Base-by-base conservation (phyloP, 768 basidiomycete species). In the Galerina marginata region DNA sequence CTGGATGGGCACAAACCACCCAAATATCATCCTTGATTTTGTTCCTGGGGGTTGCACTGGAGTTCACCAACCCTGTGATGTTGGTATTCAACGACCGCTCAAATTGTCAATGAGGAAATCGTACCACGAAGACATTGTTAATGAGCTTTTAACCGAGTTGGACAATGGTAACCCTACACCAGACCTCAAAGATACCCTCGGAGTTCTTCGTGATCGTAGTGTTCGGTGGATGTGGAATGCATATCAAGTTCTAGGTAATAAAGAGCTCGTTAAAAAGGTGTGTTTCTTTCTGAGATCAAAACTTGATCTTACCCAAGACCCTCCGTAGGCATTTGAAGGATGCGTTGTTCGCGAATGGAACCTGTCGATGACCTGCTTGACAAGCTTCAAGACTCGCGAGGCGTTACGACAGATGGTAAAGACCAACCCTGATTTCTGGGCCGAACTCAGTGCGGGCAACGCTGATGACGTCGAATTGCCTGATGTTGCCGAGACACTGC, bases 11-110 rank as follows among this genome's bases (percentile, higher is more conserved):
- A 45, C 51, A 10, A 65, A 62, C 0, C 73, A 77, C 48, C 71
- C 73, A 9, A 68, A 54, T 12, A 74, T 77, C 44, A 70, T 74
- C 33, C 3, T 78, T 2, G 23, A 52, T 4, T 78, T 63, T 50
- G 63, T 78, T 39, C 77, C 75, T 0, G 77, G 67, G 15, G 67
- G 71, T 4, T 74, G 72, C 47, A 78, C 74, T 0, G 72, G 74
- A 1, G 37, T 74, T 5, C 61, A 58, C 36, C 69, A 71, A 61
- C 74, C 74, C 5, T 69, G 58, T 6, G 71, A 78, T 54, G 71
- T 77, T 11, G 75, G 69, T 0, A 68, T 78, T 20, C 79, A 80
- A 57, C 60, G 72, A 2, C 54, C 64, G 9, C 26, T 71, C 37
- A 74, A 74, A 58, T 70, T 58, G 1, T 55, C 49, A 14, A 48